phyloP scores from a whole-genome alignment of 768 basidiomycete species.

The Mycena galopus region DNA sequence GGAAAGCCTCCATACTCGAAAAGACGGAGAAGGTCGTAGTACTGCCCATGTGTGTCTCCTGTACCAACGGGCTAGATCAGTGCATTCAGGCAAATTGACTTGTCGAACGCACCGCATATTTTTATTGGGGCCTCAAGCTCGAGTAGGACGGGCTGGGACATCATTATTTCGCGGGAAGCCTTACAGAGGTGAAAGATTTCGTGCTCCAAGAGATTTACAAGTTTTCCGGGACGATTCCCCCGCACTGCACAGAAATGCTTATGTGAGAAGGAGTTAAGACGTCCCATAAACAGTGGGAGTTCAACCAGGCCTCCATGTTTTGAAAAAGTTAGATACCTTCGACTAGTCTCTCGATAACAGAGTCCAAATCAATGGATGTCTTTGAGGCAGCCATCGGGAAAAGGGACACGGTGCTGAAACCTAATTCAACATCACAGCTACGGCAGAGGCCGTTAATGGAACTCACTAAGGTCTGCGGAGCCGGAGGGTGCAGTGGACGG shows the following conservation, averaged over 20 bases:
- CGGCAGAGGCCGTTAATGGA: not conserved
- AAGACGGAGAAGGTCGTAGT: slow-evolving; percentile 85
- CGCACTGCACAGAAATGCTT: slow-evolving; percentile 63
- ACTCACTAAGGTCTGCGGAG: not conserved
- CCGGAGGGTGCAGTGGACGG: not conserved
- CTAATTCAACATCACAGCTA: not conserved
- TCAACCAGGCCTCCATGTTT: not conserved
- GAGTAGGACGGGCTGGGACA: slow-evolving; percentile 85
- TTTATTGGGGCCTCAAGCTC: slow-evolving; percentile 77
- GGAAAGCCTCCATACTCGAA: slow-evolving; percentile 92
- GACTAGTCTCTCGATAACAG: slow-evolving; percentile 85
- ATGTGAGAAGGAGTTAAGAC: slow-evolving; percentile 8
- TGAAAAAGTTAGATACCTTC: slow-evolving; percentile 68
- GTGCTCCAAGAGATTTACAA: slow-evolving; percentile 81
- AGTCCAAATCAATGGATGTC: slow-evolving; percentile 77
- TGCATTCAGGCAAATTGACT: not conserved
- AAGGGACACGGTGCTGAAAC: not conserved
- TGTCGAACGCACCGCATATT: slow-evolving; percentile 76
- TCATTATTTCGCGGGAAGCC: slow-evolving; percentile 87
- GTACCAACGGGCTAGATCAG: slow-evolving; percentile 10
- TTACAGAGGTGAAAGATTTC: slow-evolving; percentile 90
- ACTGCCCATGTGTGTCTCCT: slow-evolving; percentile 91
- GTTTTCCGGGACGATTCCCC: slow-evolving; percentile 87
- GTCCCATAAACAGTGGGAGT: slow-evolving; percentile 10
- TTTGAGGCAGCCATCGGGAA: not conserved